These are phyloP conservation scores for Fusarium sp. DNA, from an alignment of 2,329 filamentous ascomycete species.

Conservation along the genomic window DNA sequence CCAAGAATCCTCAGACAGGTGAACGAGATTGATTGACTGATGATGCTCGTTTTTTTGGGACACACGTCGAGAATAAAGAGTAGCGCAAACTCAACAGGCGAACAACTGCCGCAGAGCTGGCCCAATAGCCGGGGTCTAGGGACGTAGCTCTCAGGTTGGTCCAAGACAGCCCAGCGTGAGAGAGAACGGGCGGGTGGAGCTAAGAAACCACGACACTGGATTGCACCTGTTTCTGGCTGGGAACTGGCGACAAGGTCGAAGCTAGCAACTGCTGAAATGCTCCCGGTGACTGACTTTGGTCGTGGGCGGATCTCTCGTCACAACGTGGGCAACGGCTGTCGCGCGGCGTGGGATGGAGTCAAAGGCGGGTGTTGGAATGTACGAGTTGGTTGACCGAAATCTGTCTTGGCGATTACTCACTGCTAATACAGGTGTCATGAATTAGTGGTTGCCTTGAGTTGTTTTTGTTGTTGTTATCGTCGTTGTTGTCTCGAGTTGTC, in stretches of 20 bases:
- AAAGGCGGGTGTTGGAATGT: conserved; percentile 41
- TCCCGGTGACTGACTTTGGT: conserved; percentile 29
- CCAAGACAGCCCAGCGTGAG: conserved; percentile 42
- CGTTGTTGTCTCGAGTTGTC: conserved; percentile 9
- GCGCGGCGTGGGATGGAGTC: conserved; percentile 39
- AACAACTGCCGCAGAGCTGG: conserved; percentile 47
- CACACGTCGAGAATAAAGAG: conserved; percentile 39
- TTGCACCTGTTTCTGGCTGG: conserved; percentile 51
- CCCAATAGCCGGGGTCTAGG: conserved; percentile 51
- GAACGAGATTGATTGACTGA: conserved; percentile 36
- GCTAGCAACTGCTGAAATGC: conserved; percentile 46
- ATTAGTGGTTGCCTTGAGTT: background rate
- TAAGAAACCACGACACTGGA: conserved; percentile 54
- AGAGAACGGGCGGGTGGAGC: conserved; percentile 45
- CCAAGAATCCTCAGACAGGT: conserved; percentile 33
- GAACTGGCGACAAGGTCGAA: conserved; percentile 42
- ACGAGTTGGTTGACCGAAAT: conserved; percentile 29
- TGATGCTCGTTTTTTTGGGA: conserved; percentile 27
- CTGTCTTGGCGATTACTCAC: conserved; percentile 5
- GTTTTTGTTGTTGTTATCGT: conserved; percentile 11
- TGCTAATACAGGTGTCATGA: conserved; percentile 3
- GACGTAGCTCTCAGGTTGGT: conserved; percentile 45
- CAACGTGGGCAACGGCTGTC: conserved; percentile 45
- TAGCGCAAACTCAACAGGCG: conserved; percentile 50
- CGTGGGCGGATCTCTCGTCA: conserved; percentile 30